Evolutionary conservation across 495 filamentous ascomycete genomes (phyloP), one percentile per base, ranked within the genome.

Genomic region (Penicillium bovifimosum): DNA sequence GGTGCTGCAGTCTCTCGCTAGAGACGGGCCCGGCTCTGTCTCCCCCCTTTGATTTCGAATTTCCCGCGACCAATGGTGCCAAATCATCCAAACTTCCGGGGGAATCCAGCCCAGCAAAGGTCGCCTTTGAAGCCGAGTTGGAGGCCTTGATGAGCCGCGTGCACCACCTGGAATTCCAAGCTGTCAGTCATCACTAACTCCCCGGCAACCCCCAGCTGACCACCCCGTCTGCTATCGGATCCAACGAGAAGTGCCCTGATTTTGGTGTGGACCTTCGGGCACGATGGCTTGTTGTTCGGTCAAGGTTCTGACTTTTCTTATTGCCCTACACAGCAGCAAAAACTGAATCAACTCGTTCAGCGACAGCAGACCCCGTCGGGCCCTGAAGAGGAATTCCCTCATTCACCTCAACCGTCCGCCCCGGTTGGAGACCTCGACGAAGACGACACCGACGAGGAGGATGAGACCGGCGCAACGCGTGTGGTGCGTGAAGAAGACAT

Each of bases 401-500:
- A n/a, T n/a, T n/a, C n/a, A n/a, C n/a, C 59, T 41, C 63, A 56
- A 55, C 61, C 64, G 52, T 58, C 16, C 9, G 24, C 46, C 46
- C 33, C 33, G 18, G 61, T 62, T 66, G 68, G 64, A 6, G 61
- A 51, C 6, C 66, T 70, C 35, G 64, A 71, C 52, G n/a, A n/a
- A n/a, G 64, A 76, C 46, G 75, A 76, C 38, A 67, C 59, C 50
- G 68, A 73, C 27, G 65, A 73, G 6, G 70, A 73, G 41, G 73
- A 74, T 17, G 74, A 77, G 39, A 34, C 40, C 11, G 56, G 67
- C n/a, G n/a, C n/a, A n/a, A 72, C 72, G 31, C 71, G 71, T 26
- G 62, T 72, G 24, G 76, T 86, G 44, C 84, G 80, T 41, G 83
- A 88, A 53, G 83, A 86, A 57, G 84, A 87, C 41, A 82, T 90